A percentile compares a stretch with the other conserved stretches of the same genome.
Evolutionary conservation across 768 basidiomycete species (phyloP).

Genomic region (Suillus subluteus): DNA sequence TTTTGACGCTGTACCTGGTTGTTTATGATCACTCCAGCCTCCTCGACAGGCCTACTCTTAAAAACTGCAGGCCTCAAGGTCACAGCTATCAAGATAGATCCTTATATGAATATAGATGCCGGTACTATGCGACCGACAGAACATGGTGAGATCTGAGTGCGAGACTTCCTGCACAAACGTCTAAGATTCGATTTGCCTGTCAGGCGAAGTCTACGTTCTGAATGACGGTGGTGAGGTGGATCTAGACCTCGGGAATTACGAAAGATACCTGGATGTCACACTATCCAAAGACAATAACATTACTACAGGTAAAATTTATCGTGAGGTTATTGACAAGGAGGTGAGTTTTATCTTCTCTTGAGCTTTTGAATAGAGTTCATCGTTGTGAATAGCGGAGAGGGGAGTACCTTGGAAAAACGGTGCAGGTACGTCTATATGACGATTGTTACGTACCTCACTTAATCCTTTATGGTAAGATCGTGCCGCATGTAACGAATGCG

Average conservation of each 20-base stretch:
- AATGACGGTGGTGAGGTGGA: constrained; percentile 99
- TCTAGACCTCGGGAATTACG: constrained; percentile 97
- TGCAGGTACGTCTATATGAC: constrained; percentile 62
- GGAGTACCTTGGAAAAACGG: constrained; percentile 95
- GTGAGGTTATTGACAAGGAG: constrained; percentile 96
- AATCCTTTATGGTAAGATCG: constrained; percentile 56
- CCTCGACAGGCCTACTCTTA: constrained; percentile 92
- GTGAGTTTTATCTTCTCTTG: constrained; percentile 45
- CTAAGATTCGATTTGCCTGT: constrained; percentile 25
- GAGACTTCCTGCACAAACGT: constrained; percentile 11
- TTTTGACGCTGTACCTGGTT: constrained; percentile 17
- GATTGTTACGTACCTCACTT: constrained; percentile 9
- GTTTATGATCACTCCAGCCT: constrained; percentile 61
- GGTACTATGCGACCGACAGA: constrained; percentile 99
- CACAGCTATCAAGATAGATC: constrained; percentile 99
- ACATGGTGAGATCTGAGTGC: constrained; percentile 68
- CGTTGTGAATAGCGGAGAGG: constrained; percentile 60
- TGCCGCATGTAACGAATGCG: constrained; percentile 94
- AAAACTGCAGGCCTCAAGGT: constrained; percentile 96
- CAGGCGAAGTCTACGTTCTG: constrained; percentile 96
- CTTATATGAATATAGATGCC: constrained; percentile 99
- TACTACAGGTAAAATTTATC: constrained; percentile 98
- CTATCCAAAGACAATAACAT: constrained; percentile 96
- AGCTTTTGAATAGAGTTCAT: constrained; percentile 18
- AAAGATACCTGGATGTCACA: constrained; percentile 95